Base-by-base conservation (phyloP, 148 eudicot genomes). In the Vaccinium vitisidaea region DNA sequence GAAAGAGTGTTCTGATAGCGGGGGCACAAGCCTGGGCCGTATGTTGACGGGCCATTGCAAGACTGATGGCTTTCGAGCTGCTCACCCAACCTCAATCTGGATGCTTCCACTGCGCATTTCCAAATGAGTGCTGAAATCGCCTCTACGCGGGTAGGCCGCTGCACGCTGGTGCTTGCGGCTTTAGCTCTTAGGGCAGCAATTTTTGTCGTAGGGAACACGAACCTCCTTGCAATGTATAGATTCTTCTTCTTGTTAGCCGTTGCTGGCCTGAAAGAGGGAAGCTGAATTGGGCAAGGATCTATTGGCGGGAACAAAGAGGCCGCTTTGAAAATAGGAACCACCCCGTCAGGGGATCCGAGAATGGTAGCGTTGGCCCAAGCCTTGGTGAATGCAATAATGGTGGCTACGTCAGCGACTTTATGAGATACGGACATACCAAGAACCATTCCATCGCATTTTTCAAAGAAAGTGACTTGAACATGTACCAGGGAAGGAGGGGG, bases 391-490 rank as follows among this genome's bases (percentile, higher is more conserved):
- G 75, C 19, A 2, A 10, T 0, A 8, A 61, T 0, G 2, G 76
- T 46, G 14, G 76, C 3, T 1, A 14, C 83, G 55, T 86, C 86
- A 9, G 81, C 81, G 56, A 86, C 21, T 16, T 21, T 52, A 43
- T 86, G 88, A 0, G 14, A 61, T 10, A 80, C 6, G 3, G 30
- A 63, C 3, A 80, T 48, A 6, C 80, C 86, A 3, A 86, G 2
- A 1, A 83, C 83, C 18, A 86, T 27, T 30, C 88, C 88, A 2
- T 83, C 85, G 46, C 88, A 79, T 5, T 43, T 43, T 6, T 54
- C 80, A 9, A 86, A 86, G 58, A 48, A 75, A 49, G 56, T 88
- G 25, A 83, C 65, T 61, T 84, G 88, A 2, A 77, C 83, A 1
- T 75, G 49, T 11, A 88, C 19, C 19, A 83, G 69, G 7, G 59